These are phyloP conservation scores for Trichoderma afroharzianum DNA, from an alignment of 2,329 filamentous ascomycete genomes.

Conservation along the genomic window DNA sequence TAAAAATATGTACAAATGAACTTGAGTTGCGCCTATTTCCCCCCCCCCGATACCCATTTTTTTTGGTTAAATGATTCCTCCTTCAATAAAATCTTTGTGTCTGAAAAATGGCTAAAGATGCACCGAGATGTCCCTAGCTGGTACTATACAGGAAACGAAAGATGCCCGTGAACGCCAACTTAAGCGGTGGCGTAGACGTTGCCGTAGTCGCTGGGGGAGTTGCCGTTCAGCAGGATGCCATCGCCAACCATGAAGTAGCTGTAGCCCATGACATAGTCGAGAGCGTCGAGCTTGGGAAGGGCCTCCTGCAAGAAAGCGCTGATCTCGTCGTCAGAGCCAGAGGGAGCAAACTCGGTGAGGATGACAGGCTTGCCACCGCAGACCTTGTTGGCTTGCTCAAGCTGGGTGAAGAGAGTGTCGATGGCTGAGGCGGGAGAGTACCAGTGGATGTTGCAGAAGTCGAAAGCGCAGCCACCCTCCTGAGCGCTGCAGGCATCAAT, in stretches of 20 bases:
- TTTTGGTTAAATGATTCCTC: constrained; percentile 22
- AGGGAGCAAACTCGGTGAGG: constrained; percentile 62
- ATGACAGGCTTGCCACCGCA: constrained; percentile 53
- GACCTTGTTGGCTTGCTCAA: constrained; percentile 43
- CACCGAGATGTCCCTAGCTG: constrained; percentile 32
- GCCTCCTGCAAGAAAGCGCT: constrained; percentile 48
- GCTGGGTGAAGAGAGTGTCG: constrained; percentile 52
- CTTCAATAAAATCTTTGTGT: constrained; percentile 19
- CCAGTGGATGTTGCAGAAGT: constrained; percentile 64
- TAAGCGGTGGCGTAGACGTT: constrained; percentile 45
- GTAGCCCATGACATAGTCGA: constrained; percentile 52
- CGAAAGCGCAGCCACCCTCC: constrained; percentile 45
- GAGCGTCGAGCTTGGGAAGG: constrained; percentile 46
- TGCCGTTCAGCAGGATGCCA: constrained; percentile 40
- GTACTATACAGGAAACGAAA: constrained; percentile 38
- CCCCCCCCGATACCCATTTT: constrained; percentile 2
- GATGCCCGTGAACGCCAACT: constrained; percentile 15
- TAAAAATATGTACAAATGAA: constrained; percentile 30
- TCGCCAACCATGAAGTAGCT: constrained; percentile 53
- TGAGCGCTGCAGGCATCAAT: constrained; percentile 44
- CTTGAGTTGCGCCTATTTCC: constrained; percentile 22
- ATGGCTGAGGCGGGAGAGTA: constrained; percentile 50
- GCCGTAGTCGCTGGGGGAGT: constrained; percentile 45
- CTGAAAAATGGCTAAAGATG: constrained; percentile 24
- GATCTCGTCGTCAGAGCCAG: constrained; percentile 41